Conservation (phyloP, 2,329 filamentous ascomycete species). For the Beauveria brongniartii region DNA sequence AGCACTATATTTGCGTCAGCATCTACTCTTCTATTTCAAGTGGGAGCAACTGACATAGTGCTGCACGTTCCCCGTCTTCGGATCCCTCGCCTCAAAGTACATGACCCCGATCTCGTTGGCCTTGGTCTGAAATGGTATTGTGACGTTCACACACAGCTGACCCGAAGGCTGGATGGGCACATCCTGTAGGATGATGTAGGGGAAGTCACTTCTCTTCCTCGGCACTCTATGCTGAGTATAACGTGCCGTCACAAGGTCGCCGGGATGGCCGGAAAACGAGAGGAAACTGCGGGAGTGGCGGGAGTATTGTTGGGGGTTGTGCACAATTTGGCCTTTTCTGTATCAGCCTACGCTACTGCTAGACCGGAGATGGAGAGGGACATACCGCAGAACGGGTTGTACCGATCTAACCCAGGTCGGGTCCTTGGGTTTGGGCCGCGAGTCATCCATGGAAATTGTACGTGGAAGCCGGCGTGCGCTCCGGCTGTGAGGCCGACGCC, state of each 20-base stretch:
- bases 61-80: background rate
- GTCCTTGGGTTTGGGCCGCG: background rate
- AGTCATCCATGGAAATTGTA: constrained; percentile 2
- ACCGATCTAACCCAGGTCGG: background rate
- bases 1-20: background rate
- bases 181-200: background rate
- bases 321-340: background rate
- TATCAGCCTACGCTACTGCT: background rate
- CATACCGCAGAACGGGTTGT: background rate
- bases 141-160: constrained; percentile 3
- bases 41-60: background rate
- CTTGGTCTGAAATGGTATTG: background rate
- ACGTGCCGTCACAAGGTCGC: background rate
- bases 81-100: constrained; percentile 3
- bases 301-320: background rate
- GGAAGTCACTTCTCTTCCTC: background rate
- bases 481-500: background rate
- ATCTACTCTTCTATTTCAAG: background rate
- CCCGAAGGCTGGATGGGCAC: background rate
- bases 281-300: constrained; percentile 3
- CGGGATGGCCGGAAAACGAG: constrained; percentile 1
- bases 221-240: background rate
- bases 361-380: background rate
- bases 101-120: background rate
- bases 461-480: constrained; percentile 1